A percentile compares a stretch with the other conserved stretches of the same genome.
phyloP scores from a whole-genome alignment of 176 grass and related monocot genomes.

The Panicum miliaceum region DNA sequence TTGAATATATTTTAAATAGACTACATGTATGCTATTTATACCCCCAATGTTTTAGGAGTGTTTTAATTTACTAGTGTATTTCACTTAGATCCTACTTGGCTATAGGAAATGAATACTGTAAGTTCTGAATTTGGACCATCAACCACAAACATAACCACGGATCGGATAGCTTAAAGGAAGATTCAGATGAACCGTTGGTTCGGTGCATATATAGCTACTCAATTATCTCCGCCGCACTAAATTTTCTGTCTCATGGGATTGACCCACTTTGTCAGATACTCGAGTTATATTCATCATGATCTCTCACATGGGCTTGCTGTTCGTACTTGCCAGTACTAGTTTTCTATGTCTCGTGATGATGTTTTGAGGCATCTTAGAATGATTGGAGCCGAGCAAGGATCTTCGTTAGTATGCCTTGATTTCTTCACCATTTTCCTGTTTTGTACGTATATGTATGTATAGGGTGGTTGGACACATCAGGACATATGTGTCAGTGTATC shows the following conservation, averaged over 20 bases:
- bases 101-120: background rate
- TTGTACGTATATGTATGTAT: background rate
- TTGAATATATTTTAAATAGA: no score
- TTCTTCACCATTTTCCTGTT: background rate
- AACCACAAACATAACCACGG: background rate
- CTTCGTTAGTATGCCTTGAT: constrained; percentile 1
- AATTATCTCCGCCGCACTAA: background rate
- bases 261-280: background rate
- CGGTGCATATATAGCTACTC: background rate
- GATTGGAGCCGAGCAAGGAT: constrained; percentile 25
- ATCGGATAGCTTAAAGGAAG: background rate
- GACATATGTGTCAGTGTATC: background rate
- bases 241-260: background rate
- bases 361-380: constrained; percentile 11
- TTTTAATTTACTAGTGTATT: background rate
- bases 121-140: background rate
- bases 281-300: background rate
- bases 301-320: background rate
- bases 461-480: background rate
- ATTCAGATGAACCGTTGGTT: background rate
- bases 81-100: background rate
- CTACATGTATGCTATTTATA: no score
- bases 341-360: background rate
- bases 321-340: background rate
- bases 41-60: background rate